A percentile compares a stretch with the other conserved stretches of the same genome.
Conservation (phyloP, 139 green algal genomes). For the Pleodorina starrii region DNA sequence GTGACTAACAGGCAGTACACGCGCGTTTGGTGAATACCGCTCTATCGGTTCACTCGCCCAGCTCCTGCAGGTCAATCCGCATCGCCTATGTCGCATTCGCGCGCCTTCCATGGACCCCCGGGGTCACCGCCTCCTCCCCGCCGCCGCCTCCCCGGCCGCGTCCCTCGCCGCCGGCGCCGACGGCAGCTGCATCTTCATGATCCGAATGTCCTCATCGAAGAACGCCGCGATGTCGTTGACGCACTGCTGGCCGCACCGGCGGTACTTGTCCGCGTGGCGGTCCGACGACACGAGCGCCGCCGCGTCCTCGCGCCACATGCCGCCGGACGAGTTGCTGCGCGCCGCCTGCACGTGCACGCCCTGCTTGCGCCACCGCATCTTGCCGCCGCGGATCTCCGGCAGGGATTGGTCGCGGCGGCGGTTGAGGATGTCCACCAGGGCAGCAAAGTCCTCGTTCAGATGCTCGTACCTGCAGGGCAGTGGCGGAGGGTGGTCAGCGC, state of each 20-base stretch:
- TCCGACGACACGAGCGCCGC: slow-evolving; percentile 28
- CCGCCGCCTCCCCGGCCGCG: no score
- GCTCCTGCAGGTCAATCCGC: no score
- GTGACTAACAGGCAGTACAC: no score
- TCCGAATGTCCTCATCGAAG: slow-evolving; percentile 21
- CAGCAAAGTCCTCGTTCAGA: slow-evolving; percentile 40
- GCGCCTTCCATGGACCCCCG: no score
- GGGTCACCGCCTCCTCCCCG: no score
- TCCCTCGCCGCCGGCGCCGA: no score
- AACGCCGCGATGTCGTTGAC: slow-evolving; percentile 2
- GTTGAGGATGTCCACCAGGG: slow-evolving; percentile 42
- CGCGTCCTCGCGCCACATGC: slow-evolving; percentile 32
- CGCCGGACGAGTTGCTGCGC: neutral
- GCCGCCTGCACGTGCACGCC: slow-evolving; percentile 44
- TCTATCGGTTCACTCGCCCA: no score
- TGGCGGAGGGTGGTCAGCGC: no score
- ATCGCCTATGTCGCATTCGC: no score
- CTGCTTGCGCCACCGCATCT: slow-evolving; percentile 47
- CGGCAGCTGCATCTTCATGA: slow-evolving; percentile 32
- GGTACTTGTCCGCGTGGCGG: slow-evolving; percentile 38
- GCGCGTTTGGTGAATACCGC: no score
- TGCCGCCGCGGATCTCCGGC: slow-evolving; percentile 10
- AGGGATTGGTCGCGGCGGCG: slow-evolving; percentile 6
- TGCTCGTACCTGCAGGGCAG: slow-evolving; percentile 49
- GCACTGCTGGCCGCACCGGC: slow-evolving; percentile 24